Evolutionary conservation across 2,329 filamentous ascomycete species (phyloP).

Genomic region (Nothophaeocryptopus gaeumannii): DNA sequence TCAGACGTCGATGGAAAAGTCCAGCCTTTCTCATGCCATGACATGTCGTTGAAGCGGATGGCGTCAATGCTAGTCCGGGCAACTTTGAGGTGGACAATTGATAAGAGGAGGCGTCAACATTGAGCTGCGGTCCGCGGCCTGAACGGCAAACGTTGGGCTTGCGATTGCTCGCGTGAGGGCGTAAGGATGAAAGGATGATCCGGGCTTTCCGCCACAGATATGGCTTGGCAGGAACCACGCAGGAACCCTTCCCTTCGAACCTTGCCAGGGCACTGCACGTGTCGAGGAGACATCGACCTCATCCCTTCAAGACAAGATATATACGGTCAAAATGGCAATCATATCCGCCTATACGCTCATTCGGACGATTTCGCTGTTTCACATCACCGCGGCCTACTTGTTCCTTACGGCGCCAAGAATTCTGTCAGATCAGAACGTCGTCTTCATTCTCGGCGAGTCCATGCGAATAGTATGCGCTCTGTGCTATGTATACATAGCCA

Average conservation of each 20-base stretch:
- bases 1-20: background rate
- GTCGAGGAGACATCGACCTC: background rate
- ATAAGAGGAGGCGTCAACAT: no score
- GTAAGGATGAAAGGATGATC: background rate
- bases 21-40: background rate
- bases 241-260: background rate
- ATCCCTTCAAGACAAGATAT: background rate
- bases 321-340: conserved; percentile 62
- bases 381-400: conserved; percentile 79
- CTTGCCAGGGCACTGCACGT: background rate
- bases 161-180: background rate
- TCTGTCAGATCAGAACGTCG: conserved; percentile 74
- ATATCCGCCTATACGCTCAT: conserved; percentile 79
- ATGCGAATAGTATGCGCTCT: conserved; percentile 67
- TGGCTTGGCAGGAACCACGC: conserved; percentile 1
- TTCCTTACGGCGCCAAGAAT: conserved; percentile 71
- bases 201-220: background rate
- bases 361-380: conserved; percentile 76
- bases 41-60: background rate
- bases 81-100: background rate
- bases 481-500: background rate
- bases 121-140: no score
- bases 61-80: background rate
- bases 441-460: conserved; percentile 77
- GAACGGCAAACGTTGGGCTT: no score